These are phyloP conservation scores for Peterozyma toletana DNA, from an alignment of 805 yeast species.

Conservation along the genomic window DNA sequence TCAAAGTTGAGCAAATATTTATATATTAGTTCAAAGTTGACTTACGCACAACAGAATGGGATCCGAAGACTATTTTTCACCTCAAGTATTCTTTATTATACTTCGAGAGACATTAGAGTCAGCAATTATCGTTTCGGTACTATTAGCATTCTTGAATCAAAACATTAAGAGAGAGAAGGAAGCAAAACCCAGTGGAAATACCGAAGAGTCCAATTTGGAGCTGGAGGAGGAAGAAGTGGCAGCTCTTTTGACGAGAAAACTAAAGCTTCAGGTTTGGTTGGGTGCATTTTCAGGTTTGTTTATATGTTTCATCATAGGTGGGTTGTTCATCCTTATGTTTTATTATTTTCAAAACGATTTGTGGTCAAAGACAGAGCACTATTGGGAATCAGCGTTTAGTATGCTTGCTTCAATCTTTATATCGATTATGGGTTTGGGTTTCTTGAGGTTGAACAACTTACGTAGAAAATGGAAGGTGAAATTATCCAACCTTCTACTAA, in stretches of 20 bases:
- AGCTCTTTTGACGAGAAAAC: constrained; percentile 7
- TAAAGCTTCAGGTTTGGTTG: constrained; percentile 33
- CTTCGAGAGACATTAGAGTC: constrained; percentile 39
- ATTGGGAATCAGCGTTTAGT: constrained; percentile 40
- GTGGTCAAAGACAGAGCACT: constrained; percentile 38
- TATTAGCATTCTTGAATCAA: constrained; percentile 36
- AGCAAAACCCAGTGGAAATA: background rate
- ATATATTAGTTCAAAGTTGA: too few relatives aligned
- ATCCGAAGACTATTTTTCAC: constrained; percentile 27
- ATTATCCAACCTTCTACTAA: constrained; percentile 16
- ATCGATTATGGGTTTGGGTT: constrained; percentile 37
- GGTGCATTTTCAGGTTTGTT: constrained; percentile 35
- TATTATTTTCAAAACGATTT: constrained; percentile 34
- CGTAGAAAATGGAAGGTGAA: constrained; percentile 36
- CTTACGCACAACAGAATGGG: background rate
- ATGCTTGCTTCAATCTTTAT: constrained; percentile 36
- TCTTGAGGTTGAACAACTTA: constrained; percentile 35
- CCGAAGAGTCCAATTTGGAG: background rate
- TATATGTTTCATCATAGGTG: constrained; percentile 32
- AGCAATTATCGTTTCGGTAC: constrained; percentile 40
- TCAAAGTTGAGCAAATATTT: too few relatives aligned
- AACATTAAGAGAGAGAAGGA: background rate
- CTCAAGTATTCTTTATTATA: constrained; percentile 38
- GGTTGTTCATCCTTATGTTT: constrained; percentile 29
- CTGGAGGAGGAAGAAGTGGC: background rate